These are phyloP conservation scores for Petunia hybrid DNA, from an alignment of 305 asterid genomes.

Conservation along the genomic window DNA sequence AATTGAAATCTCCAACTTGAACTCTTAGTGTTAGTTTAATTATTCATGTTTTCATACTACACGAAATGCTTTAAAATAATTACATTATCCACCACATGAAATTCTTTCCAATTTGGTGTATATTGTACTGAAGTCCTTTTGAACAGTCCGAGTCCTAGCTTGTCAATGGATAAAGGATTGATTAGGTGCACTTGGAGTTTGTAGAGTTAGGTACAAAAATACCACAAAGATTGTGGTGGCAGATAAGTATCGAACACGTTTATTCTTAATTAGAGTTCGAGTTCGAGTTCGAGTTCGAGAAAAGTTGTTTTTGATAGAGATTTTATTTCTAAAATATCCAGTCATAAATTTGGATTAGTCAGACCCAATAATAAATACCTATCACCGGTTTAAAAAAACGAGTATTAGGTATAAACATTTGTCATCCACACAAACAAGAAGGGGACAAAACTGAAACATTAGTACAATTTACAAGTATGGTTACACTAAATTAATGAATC, in stretches of 20 bases:
- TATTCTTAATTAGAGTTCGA: too few species aligned
- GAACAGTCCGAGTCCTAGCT: background rate
- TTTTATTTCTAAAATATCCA: too few species aligned
- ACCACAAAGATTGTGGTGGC: background rate
- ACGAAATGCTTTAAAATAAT: background rate
- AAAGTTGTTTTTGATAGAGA: too few species aligned
- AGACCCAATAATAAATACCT: too few species aligned
- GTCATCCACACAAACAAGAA: conserved; percentile 33
- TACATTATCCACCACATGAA: background rate
- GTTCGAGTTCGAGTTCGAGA: too few species aligned
- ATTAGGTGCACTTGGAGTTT: conserved; percentile 24
- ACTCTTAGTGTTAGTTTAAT: background rate
- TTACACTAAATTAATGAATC: conserved; percentile 29
- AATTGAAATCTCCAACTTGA: too few species aligned
- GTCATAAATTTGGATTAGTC: too few species aligned
- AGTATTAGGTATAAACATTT: conserved; percentile 39
- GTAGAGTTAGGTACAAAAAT: conserved; percentile 37
- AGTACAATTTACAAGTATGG: background rate
- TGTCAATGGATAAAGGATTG: background rate
- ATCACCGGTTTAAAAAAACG: background rate
- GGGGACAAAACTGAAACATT: conserved; percentile 32
- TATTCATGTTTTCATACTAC: background rate
- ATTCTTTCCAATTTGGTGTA: background rate
- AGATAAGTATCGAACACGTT: background rate
- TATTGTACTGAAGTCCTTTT: background rate